Evolutionary conservation across 2,329 filamentous ascomycete species (phyloP), one percentile per base, ranked within the genome.

Genomic region (Aspergillus costaricaensis): DNA sequence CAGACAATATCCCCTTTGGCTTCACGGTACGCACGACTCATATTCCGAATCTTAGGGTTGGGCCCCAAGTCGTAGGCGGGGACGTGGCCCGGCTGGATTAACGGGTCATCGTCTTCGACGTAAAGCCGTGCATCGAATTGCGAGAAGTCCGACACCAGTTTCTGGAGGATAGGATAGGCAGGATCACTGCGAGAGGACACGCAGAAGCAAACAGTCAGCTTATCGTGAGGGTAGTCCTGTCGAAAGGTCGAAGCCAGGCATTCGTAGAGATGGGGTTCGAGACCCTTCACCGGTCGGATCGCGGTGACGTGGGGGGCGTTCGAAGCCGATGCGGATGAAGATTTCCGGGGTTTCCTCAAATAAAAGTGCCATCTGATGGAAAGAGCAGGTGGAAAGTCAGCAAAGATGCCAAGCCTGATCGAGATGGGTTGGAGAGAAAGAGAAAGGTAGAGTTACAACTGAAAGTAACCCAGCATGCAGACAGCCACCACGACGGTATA

Each of bases 31-130:
- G 92, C 93, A 47, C 92, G 86, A 74, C 93, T 97, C 82, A 98
- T 91, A 74, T 99, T 99, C 54, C 95, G 85, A 68, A 99, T 96
- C 81, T 99, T 99, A n/a, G 95, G 95, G 71, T 99, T 99, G 1
- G 95, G 95, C 0, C 96, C 96, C 59, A 98, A 83, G 59, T 86
- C 83, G 63, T 83, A 77, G 53, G 77, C 70, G 56, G 82, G 83
- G 10, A 78, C 76, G 32, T 80, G 69, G 30, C 82, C 83, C 9
- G 64, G 60, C 56, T 86, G 83, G 8, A 96, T 79, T 30, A 86
- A 75, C 0, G 90, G 86, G 72, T 96, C 92, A 61, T 96, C 90
- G 53, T 90, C 86, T 78, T 97, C 94, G 51, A 97, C 82, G 10
- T 93, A 83, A 3, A 98, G 81, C 55, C 83, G 84, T 2, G 87